Base-by-base conservation (phyloP, 2,329 filamentous ascomycete genomes). In the Orbilia blumenaviensis region DNA sequence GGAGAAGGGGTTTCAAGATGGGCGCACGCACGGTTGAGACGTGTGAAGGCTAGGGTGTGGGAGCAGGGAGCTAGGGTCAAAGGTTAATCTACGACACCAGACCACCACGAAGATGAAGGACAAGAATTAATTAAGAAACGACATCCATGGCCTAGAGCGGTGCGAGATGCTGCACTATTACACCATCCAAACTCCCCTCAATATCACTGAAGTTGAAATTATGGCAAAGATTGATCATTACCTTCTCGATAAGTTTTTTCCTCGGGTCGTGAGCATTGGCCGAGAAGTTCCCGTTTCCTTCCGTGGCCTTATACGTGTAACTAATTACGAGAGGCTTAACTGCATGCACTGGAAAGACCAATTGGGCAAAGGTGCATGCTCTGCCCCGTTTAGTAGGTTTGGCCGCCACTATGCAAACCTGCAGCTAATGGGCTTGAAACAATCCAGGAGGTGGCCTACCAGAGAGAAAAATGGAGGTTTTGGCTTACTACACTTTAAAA, bases 21-120 rank as follows among this genome's bases (percentile, higher is more conserved):
- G 71, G 34, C 54, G 64, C 44, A 60, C 63, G 71, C 71, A 75
- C 71, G 71, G 71, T 75, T 75, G 71, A 75, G 71, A 75, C 71
- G 71, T 67, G 71, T 75, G 63, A 68, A 67, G 44, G 54, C 62
- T 54, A 62, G 71, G 66, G 64, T 67, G 48, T 73, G 68, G 66
- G 29, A 61, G 66, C 66, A 71, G 54, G 64, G 71, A 48, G 62
- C 63, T 52, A 41, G 62, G 62, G 52, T 56, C 32, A 32, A 34
- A 42, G 63, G 66, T 61, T 61, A 62, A 61, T 69, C 42, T 61
- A 69, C 44, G 32, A 44, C 44, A 44, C 56, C n/a, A n/a, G n/a
- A n/a, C n/a, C n/a, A n/a, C n/a, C 23, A 18, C 29, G 44, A 62
- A 56, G 66, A 60, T 54, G 29, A 34, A n/a, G 25, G 25, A 9